phyloP scores from a whole-genome alignment of 2,329 filamentous ascomycete species.

The Sphaerulina vaccinii region DNA sequence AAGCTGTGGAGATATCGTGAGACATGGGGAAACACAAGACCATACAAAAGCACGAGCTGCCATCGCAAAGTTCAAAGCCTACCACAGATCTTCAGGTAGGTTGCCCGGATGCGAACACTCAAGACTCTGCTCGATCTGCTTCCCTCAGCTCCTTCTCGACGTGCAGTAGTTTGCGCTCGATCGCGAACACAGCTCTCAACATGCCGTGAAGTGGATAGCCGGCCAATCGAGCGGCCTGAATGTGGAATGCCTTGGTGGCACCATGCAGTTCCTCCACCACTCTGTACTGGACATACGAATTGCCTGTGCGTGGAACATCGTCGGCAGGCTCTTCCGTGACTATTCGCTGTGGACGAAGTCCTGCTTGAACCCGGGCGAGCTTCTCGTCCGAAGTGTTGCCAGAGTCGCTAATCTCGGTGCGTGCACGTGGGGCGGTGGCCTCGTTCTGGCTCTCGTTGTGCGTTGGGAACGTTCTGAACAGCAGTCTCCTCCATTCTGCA shows the following conservation, averaged over 20 bases:
- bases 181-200: constrained; percentile 50
- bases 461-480: constrained; percentile 46
- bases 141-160: constrained; percentile 36
- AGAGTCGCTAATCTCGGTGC: constrained; percentile 17
- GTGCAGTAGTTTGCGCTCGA: constrained; percentile 48
- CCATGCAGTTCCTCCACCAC: constrained; percentile 46
- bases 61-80: constrained; percentile 5
- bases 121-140: constrained; percentile 11
- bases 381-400: constrained; percentile 32
- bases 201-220: constrained; percentile 53
- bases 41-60: constrained; percentile 5
- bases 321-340: constrained; percentile 38
- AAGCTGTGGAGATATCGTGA: constrained; percentile 16
- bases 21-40: constrained; percentile 23
- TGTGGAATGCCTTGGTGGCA: constrained; percentile 50
- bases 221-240: constrained; percentile 50
- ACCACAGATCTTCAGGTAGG: constrained; percentile 12
- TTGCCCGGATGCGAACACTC: constrained; percentile 11
- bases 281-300: constrained; percentile 51
- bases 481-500: constrained; percentile 41
- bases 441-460: constrained; percentile 11
- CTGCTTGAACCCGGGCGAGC: constrained; percentile 46
- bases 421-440: constrained; percentile 8
- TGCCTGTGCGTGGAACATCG: constrained; percentile 48
- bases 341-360: constrained; percentile 41